These are phyloP conservation scores for Aspergillus vadensis DNA, from an alignment of 2,329 filamentous ascomycete genomes.

Conservation along the genomic window DNA sequence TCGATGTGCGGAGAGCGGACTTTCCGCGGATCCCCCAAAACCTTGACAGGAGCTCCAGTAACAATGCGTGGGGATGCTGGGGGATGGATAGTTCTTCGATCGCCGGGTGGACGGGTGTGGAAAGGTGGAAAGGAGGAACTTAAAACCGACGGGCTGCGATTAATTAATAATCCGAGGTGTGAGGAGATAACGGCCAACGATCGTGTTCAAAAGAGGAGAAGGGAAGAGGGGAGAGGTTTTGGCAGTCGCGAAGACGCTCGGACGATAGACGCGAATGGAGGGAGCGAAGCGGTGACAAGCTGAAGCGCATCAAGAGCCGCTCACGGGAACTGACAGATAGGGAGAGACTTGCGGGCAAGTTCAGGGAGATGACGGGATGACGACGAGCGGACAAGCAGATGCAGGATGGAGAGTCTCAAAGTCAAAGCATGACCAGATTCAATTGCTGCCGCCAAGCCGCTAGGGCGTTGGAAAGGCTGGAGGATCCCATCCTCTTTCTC, in stretches of 20 bases:
- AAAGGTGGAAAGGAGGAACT: background rate
- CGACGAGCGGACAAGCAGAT: background rate
- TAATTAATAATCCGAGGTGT: background rate
- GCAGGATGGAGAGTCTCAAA: no score
- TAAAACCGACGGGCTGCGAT: background rate
- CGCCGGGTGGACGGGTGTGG: background rate
- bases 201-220: background rate
- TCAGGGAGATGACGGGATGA: background rate
- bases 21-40: background rate
- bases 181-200: background rate
- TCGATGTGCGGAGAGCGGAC: background rate
- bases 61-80: background rate
- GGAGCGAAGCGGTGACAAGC: no score
- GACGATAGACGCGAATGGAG: no score
- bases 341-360: no score
- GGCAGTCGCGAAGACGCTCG: background rate
- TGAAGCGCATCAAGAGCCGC: no score
- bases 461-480: background rate
- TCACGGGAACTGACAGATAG: no score
- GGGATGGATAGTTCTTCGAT: background rate
- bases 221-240: background rate
- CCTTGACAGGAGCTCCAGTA: background rate
- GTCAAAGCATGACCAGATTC: background rate
- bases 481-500: conserved; percentile 1
- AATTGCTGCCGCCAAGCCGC: background rate